These are phyloP conservation scores for Chlorella vulgaris DNA, from an alignment of 139 green algal genomes.

Conservation along the genomic window DNA sequence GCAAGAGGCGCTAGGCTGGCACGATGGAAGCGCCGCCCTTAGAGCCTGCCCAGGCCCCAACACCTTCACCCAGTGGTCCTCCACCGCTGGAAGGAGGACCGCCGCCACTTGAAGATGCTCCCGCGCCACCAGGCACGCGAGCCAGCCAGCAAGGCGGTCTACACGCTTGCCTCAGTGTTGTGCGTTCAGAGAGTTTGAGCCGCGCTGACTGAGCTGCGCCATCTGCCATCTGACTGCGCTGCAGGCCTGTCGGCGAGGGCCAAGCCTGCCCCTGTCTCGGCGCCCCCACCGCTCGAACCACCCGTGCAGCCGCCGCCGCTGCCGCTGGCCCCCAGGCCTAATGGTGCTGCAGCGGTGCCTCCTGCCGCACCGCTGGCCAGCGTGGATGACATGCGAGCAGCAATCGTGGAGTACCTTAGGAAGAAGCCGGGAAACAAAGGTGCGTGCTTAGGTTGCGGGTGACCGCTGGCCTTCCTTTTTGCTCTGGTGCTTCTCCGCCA, in stretches of 20 bases:
- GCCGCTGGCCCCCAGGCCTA: not conserved
- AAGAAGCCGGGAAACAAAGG: slow-evolving; percentile 7
- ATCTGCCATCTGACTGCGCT: no score
- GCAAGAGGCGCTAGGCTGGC: not conserved
- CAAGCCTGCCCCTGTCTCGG: not conserved
- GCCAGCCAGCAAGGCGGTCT: not conserved
- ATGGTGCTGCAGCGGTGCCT: not conserved
- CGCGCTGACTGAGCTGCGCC: no score
- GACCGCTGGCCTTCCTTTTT: not conserved
- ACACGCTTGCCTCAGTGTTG: no score
- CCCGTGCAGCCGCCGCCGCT: not conserved
- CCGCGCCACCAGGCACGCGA: not conserved
- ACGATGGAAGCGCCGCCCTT: not conserved
- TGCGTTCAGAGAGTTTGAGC: no score
- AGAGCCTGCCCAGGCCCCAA: not conserved
- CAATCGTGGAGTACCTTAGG: slow-evolving; percentile 7
- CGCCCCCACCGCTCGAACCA: not conserved
- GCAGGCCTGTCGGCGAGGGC: not conserved
- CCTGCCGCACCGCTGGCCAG: not conserved
- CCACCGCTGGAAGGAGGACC: slow-evolving; percentile 2
- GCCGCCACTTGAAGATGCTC: not conserved
- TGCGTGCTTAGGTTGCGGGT: not conserved
- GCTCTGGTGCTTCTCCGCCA: not conserved
- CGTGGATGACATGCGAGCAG: not conserved
- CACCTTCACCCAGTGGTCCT: not conserved